Percentiles rank a stretch among this genome's conserved stretches.
phyloP scores from a whole-genome alignment of 2,329 filamentous ascomycete species.

The Coniochaeta sp. region DNA sequence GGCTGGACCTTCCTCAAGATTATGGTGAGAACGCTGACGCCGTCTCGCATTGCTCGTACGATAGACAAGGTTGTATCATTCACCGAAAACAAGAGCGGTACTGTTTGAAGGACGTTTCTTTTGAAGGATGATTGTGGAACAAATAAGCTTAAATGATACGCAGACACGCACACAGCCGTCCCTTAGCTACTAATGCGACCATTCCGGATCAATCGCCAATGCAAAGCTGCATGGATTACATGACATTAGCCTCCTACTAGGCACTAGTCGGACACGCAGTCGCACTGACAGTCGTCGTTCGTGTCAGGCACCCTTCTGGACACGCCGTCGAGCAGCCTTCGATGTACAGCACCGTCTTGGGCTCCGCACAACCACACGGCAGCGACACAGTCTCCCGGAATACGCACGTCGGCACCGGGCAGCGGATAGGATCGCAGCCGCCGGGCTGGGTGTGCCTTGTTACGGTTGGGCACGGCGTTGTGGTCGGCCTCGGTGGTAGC shows the following conservation, averaged over 20 bases:
- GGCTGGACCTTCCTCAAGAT: too few relatives aligned
- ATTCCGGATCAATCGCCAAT: not conserved
- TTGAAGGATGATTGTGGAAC: too few relatives aligned
- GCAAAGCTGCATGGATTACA: not conserved
- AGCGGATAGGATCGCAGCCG: constrained; percentile 22
- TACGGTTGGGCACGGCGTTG: constrained; percentile 22
- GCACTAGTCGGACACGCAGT: not conserved
- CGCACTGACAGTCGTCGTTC: constrained; percentile 19
- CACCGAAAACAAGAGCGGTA: too few relatives aligned
- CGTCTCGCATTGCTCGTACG: too few relatives aligned
- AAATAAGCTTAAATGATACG: constrained; percentile 16
- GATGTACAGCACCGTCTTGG: constrained; percentile 24
- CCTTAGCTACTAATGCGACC: too few relatives aligned
- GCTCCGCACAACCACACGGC: constrained; percentile 24
- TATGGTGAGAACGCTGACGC: too few relatives aligned
- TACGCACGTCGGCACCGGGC: constrained; percentile 26
- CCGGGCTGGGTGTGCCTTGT: constrained; percentile 23
- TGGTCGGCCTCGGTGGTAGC: constrained; percentile 10
- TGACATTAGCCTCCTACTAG: not conserved
- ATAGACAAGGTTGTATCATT: too few relatives aligned
- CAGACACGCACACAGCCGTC: constrained; percentile 10
- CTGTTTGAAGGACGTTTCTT: too few relatives aligned
- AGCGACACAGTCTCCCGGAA: constrained; percentile 18
- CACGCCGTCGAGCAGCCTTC: constrained; percentile 25
- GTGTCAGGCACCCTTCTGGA: constrained; percentile 22